Percentiles rank a stretch among this genome's conserved stretches.
These are phyloP conservation scores for Helotiales sp. DNA, from an alignment of 2,329 filamentous ascomycete species.

Conservation along the genomic window DNA sequence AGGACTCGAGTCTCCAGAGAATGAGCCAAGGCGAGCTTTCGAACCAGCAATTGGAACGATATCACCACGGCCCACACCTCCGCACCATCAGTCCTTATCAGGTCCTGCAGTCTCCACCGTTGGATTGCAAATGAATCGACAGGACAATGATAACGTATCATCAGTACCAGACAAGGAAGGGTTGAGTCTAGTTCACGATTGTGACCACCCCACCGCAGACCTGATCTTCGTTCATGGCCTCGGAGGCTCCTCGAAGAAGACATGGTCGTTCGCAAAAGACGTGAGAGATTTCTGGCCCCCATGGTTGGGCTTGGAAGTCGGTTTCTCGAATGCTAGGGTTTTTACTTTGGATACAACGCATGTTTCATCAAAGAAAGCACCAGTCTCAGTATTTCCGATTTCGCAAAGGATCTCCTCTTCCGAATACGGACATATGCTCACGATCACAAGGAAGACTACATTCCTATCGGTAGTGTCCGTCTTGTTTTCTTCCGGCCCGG, in stretches of 20 bases:
- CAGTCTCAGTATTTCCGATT: background rate
- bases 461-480: background rate
- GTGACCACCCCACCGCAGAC: conserved; percentile 16
- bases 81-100: background rate
- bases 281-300: conserved; percentile 37
- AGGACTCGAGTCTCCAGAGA: background rate
- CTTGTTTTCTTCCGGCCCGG: background rate
- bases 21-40: background rate
- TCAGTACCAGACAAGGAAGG: background rate
- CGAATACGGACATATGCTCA: background rate
- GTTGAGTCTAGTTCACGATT: background rate
- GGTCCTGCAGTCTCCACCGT: background rate
- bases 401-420: background rate
- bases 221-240: conserved; percentile 42
- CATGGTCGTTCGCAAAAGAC: conserved; percentile 36
- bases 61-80: background rate
- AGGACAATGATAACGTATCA: background rate
- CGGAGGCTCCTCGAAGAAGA: conserved; percentile 37
- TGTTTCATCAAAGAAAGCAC: background rate
- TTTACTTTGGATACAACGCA: background rate
- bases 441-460: background rate
- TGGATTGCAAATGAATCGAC: background rate
- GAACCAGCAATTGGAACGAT: background rate
- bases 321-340: background rate
- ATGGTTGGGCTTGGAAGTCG: conserved; percentile 37